Percentiles rank a stretch among this genome's conserved stretches.
Conservation (phyloP, 2,329 filamentous ascomycete species). For the Simplicillium sp. region DNA sequence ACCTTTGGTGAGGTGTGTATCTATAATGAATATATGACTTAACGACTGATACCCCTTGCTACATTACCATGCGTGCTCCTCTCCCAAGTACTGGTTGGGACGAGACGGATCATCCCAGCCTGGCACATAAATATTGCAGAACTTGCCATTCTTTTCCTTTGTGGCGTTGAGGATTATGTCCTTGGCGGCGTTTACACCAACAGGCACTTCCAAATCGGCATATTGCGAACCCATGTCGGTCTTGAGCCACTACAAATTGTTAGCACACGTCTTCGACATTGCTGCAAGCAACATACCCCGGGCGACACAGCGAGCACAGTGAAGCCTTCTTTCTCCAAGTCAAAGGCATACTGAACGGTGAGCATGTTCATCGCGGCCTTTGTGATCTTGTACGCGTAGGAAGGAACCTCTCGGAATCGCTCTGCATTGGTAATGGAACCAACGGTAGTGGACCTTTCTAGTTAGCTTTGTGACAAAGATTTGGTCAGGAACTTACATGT, state of each 20-base stretch:
- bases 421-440: neutral
- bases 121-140: slow-evolving; percentile 4
- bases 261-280: neutral
- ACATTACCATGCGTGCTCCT: neutral
- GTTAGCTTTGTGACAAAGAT: too few species aligned
- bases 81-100: slow-evolving; percentile 2
- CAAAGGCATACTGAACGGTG: slow-evolving; percentile 27
- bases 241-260: slow-evolving; percentile 27
- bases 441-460: neutral
- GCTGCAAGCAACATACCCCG: slow-evolving; percentile 23
- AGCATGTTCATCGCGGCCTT: slow-evolving; percentile 37
- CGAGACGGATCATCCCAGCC: slow-evolving; percentile 4
- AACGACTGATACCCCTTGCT: neutral
- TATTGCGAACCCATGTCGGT: slow-evolving; percentile 28
- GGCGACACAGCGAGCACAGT: slow-evolving; percentile 29
- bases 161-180: slow-evolving; percentile 2
- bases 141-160: slow-evolving; percentile 4
- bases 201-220: slow-evolving; percentile 29
- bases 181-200: slow-evolving; percentile 19
- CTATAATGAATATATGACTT: neutral
- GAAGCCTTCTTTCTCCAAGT: slow-evolving; percentile 27
- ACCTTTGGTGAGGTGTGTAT: slow-evolving; percentile 29
- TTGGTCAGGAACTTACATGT: neutral
- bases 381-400: slow-evolving; percentile 31
- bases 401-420: neutral